Conservation (phyloP, 2,329 filamentous ascomycete species). For the Trichoderma harzianum region DNA sequence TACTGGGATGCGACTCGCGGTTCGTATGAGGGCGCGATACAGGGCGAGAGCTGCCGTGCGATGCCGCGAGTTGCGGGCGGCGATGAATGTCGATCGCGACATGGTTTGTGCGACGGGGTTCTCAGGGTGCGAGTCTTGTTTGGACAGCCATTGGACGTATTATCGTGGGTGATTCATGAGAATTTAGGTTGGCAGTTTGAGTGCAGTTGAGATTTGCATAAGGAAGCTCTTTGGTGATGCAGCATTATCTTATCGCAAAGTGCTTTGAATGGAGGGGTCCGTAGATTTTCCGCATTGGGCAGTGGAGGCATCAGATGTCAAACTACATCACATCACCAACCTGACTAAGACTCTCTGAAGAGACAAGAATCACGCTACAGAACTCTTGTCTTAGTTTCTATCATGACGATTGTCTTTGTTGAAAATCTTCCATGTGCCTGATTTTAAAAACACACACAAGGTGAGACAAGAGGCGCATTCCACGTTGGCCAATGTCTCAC, state of each 20-base stretch:
- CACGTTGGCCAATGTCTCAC: background rate
- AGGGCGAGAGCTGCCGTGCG: slow-evolving; percentile 62
- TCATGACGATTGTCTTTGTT: background rate
- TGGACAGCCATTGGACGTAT: background rate
- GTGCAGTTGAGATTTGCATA: background rate
- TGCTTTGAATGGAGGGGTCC: slow-evolving; percentile 1
- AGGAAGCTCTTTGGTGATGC: background rate
- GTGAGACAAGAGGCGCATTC: background rate
- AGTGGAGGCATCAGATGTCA: background rate
- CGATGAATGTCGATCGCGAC: slow-evolving; percentile 39
- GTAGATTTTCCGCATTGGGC: slow-evolving; percentile 6
- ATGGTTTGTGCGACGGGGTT: slow-evolving; percentile 19
- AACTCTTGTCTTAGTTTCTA: background rate
- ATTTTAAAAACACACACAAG: background rate
- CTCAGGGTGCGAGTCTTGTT: background rate
- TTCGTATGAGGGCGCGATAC: slow-evolving; percentile 65
- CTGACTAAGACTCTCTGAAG: background rate
- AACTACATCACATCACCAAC: background rate
- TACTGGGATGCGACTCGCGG: slow-evolving; percentile 52
- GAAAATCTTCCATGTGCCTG: background rate
- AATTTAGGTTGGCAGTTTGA: background rate
- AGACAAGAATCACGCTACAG: background rate
- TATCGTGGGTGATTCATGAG: background rate
- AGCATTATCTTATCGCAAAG: slow-evolving; percentile 7
- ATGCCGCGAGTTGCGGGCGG: slow-evolving; percentile 51